A percentile compares a stretch with the other conserved stretches of the same genome.
These are phyloP conservation scores for Botrytis fabae DNA, from an alignment of 2,329 filamentous ascomycete genomes.

Conservation along the genomic window DNA sequence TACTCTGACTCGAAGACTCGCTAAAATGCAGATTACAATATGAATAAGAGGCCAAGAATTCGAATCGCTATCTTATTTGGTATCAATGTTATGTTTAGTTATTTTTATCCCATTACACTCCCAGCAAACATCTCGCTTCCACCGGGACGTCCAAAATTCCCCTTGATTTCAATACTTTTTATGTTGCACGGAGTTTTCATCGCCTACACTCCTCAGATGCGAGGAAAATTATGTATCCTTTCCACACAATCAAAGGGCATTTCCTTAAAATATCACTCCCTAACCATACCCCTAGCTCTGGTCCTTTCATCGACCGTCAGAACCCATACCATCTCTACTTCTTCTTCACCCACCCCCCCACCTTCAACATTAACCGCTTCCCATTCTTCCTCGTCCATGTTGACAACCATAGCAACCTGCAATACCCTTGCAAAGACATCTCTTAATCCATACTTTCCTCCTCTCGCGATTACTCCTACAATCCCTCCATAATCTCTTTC, in stretches of 20 bases:
- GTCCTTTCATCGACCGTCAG: conserved; percentile 71
- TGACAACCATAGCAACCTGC: conserved; percentile 83
- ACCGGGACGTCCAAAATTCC: neutral
- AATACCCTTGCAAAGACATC: conserved; percentile 74
- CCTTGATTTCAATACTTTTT: neutral
- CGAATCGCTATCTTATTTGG: neutral
- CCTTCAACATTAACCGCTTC: conserved; percentile 62
- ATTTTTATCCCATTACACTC: neutral
- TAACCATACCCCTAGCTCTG: conserved; percentile 69
- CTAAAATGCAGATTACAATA: neutral
- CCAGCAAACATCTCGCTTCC: neutral
- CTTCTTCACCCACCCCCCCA: conserved; percentile 46
- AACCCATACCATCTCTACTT: conserved; percentile 70
- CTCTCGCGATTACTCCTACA: conserved; percentile 64
- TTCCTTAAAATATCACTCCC: conserved; percentile 1
- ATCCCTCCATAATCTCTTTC: conserved; percentile 83
- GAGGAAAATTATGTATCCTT: neutral
- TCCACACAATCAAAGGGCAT: conserved; percentile 2
- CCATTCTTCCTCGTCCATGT: conserved; percentile 97
- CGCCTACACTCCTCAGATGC: neutral
- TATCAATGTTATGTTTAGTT: conserved; percentile 1
- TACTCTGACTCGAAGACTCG: neutral
- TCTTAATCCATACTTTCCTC: conserved; percentile 71
- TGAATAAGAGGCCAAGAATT: neutral
- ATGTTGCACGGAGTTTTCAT: neutral